A percentile compares a stretch with the other conserved stretches of the same genome.
phyloP scores from a whole-genome alignment of 164 flowering plant species.

The Chimonanthus salicifolius region DNA sequence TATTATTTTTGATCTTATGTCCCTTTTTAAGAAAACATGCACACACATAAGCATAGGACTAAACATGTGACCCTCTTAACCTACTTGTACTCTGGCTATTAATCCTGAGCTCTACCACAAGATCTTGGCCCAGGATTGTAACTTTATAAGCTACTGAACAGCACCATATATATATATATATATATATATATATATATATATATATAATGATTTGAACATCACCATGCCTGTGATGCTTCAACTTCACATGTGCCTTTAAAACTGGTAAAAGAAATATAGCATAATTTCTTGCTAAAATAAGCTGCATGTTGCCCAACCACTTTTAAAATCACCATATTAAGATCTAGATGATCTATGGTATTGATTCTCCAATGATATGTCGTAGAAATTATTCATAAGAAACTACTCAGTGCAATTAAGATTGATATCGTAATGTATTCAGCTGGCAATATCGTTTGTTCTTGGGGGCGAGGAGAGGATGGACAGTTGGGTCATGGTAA shows the following conservation, averaged over 20 bases:
- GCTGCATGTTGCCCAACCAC: neutral
- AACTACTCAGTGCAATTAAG: neutral
- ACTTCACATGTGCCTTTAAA: neutral
- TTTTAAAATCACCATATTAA: neutral
- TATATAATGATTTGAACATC: too few species aligned
- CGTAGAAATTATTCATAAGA: neutral
- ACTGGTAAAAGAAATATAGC: too few species aligned
- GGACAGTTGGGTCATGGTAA: slow-evolving; percentile 98
- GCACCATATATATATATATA: neutral
- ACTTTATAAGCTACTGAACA: neutral
- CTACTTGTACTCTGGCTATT: too few species aligned
- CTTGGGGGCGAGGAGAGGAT: slow-evolving; percentile 99
- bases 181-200: too few species aligned
- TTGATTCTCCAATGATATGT: neutral
- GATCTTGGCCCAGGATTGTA: neutral
- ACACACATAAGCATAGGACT: too few species aligned
- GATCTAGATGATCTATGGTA: neutral
- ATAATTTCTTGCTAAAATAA: too few species aligned
- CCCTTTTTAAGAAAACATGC: too few species aligned
- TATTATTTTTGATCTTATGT: too few species aligned
- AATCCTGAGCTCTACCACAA: neutral
- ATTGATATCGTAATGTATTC: slow-evolving; percentile 14
- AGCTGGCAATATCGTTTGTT: slow-evolving; percentile 84
- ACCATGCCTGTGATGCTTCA: neutral
- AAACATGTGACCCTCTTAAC: too few species aligned